Evolutionary conservation across 192 early-diverging fungal genomes (phyloP), one percentile per base, ranked within the genome.

Genomic region (Phycomyces nitens): DNA sequence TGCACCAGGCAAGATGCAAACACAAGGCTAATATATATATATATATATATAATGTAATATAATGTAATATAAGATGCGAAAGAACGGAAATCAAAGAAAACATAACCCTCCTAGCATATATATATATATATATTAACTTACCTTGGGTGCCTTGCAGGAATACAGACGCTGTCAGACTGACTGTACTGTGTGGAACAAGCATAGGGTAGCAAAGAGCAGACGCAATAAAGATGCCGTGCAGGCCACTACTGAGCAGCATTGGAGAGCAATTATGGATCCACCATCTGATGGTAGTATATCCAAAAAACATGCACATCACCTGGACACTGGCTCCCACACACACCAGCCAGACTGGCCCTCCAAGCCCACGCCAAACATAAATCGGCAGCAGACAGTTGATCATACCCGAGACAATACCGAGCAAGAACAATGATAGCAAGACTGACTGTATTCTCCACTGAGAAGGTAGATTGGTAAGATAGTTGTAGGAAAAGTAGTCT

Each of bases 1-100:
- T 47, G 18, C 53, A 34, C 64, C 64, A 65, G n/a, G 56, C 47
- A 5, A 57, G 53, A 54, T 65, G 54, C 38, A 57, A 49, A 39
- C 51, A 39, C 0, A 57, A 3, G 20, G 42, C 64, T 65, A 44
- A 47, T 47, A 47, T 47, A n/a, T n/a, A 18, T 47, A 47, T 11
- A n/a, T 14, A n/a, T 47, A 18, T 11, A 18, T n/a, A 14, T 47
- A 47, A 14, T 42, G 14, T 42, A 10, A 42, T 10, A 7, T 14
- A 42, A 10, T 42, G 14, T 42, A 42, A 42, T 10, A 42, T 7
- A 42, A 14, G 14, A 42, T 10, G 41, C 7, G 41, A 42, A 42
- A 42, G 41, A 42, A 42, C 7, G 14, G 41, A 42, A 42, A 14
- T 10, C 7, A 14, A 42, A 42, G 14, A 14, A 42, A 42, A 42